phyloP scores from a whole-genome alignment of 495 filamentous ascomycete species.

The Penicillium robsamsonii region DNA sequence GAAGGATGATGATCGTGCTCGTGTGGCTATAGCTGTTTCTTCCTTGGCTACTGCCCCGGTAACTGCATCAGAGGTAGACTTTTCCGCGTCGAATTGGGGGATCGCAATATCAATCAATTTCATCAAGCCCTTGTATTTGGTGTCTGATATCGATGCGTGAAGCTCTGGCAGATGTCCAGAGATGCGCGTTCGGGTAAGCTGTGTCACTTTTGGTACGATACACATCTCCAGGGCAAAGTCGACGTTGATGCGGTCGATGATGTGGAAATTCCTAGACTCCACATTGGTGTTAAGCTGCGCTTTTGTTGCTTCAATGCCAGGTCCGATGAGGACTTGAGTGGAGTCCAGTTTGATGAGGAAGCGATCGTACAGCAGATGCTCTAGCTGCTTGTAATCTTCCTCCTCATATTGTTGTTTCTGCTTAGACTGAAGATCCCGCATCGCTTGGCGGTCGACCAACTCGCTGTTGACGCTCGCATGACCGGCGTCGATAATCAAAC shows the following conservation, averaged over 20 bases:
- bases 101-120: conserved; percentile 93
- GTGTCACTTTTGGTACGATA: conserved; percentile 89
- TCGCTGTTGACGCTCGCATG: conserved; percentile 93
- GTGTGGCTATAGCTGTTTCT: conserved; percentile 33
- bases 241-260: conserved; percentile 95
- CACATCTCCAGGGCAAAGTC: conserved; percentile 90
- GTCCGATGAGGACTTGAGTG: conserved; percentile 91
- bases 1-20: conserved; percentile 59
- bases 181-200: conserved; percentile 87
- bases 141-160: conserved; percentile 86
- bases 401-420: conserved; percentile 85
- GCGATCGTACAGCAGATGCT: conserved; percentile 92
- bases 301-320: conserved; percentile 88
- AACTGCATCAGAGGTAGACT: conserved; percentile 23
- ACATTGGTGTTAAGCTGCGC: conserved; percentile 72
- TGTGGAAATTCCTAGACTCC: conserved; percentile 71
- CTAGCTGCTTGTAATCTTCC: conserved; percentile 80
- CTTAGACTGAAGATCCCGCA: conserved; percentile 86
- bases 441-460: conserved; percentile 82
- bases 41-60: conserved; percentile 25
- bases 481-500: conserved; percentile 92
- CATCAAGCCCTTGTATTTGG: conserved; percentile 96
- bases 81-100: conserved; percentile 68
- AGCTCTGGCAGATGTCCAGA: conserved; percentile 90
- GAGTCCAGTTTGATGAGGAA: conserved; percentile 89